phyloP scores from a whole-genome alignment of 2,329 filamentous ascomycete genomes.

The Orbilia oligospora region DNA sequence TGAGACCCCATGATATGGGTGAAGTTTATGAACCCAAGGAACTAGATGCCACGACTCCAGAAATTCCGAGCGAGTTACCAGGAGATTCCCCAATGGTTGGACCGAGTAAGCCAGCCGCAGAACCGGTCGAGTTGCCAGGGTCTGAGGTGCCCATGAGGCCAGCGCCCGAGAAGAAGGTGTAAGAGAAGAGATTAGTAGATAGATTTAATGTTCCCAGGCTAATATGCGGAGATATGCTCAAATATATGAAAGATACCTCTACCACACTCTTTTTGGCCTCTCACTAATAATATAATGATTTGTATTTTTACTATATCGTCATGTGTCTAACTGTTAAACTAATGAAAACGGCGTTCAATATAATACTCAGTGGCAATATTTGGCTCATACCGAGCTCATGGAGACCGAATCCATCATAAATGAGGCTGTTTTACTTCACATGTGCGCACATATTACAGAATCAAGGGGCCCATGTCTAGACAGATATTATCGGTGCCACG shows the following conservation, averaged over 20 bases:
- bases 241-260: constrained; percentile 9
- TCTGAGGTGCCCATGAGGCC: constrained; percentile 37
- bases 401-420: background rate
- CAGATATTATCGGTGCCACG: background rate
- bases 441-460: background rate
- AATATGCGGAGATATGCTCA: constrained; percentile 7
- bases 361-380: background rate
- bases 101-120: constrained; percentile 36
- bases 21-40: constrained; percentile 56
- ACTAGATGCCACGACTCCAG: constrained; percentile 46
- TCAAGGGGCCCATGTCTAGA: background rate
- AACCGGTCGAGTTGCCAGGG: constrained; percentile 44
- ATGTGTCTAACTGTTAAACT: background rate
- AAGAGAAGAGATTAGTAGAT: background rate
- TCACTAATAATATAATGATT: constrained; percentile 12
- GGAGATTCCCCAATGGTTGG: constrained; percentile 42
- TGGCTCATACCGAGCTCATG: background rate
- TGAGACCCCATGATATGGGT: constrained; percentile 56
- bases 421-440: background rate
- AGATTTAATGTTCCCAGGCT: background rate
- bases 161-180: constrained; percentile 31
- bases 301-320: background rate
- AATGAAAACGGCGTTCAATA: constrained; percentile 6
- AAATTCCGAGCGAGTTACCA: constrained; percentile 52
- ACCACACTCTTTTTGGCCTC: background rate